Base-by-base conservation (phyloP, 176 grass and related monocot species). In the Oryza glumipatula region DNA sequence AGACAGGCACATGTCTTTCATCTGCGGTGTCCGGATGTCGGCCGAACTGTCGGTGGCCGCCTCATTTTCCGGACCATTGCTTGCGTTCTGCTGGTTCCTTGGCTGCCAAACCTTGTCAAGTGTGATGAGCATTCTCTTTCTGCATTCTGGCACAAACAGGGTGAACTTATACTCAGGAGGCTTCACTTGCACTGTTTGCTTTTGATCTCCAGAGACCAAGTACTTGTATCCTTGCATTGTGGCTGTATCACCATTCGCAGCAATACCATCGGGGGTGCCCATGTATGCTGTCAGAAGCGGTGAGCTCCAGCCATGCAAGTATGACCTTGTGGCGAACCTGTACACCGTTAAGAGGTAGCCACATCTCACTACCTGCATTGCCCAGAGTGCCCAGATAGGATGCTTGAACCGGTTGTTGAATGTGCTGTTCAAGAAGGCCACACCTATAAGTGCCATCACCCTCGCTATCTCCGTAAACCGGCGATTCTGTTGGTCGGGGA, bases 71-170 rank as follows among this genome's bases (percentile, higher is more conserved):
- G 15, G 52, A 46, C 0, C 9, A 12, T 0, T 21, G 8, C 17
- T 16, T 35, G 7, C 2, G 10, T 36, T 6, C 26, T 47, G 47
- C 13, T n/a, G 2, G 1, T 2, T 49, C 3, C 1, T 4, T 11
- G 9, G 38, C 23, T 82, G 0, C 80, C 80, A 74, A 45, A 23
- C 61, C 11, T 38, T 83, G 0, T 83, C 68, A 15, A 83, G 80
- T 7, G 80, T 83, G 68, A 83, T 30, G 2, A 83, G 24, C 66
- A n/a, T 19, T n/a, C 3, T 9, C 35, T 43, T 45, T 7, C 11
- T 3, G 13, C 0, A 1, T 8, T 5, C 0, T 45, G 44, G 44
- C 0, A 70, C 15, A 0, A 10, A 2, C 3, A 41, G 7, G 11
- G 24, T 7, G 72, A 82, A 58, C 7, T 56, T 19, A 4, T 82